A percentile compares a stretch with the other conserved stretches of the same genome.
These are phyloP conservation scores for Aspergillus ibericus DNA, from an alignment of 2,329 filamentous ascomycete species.

Conservation along the genomic window DNA sequence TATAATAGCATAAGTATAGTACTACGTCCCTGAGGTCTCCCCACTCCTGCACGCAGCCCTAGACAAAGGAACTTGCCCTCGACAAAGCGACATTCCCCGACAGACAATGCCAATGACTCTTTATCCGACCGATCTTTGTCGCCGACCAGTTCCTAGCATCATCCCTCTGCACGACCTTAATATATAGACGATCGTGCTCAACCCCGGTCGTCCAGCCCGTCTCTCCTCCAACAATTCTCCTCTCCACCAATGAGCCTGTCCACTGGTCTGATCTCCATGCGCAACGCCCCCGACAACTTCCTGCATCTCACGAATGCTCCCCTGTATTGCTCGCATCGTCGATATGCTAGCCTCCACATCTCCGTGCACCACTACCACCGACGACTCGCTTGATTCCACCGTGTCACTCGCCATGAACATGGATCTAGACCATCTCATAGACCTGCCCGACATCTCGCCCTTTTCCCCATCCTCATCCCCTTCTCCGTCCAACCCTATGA, in stretches of 20 bases:
- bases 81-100: neutral
- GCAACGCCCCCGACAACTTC: too few relatives aligned
- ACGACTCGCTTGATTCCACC: too few relatives aligned
- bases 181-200: neutral
- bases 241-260: neutral
- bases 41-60: neutral
- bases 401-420: too few relatives aligned
- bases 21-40: neutral
- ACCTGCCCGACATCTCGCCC: too few relatives aligned
- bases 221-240: neutral
- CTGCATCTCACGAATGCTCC: too few relatives aligned
- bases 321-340: too few relatives aligned
- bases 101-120: neutral
- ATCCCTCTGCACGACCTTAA: neutral
- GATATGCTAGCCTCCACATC: too few relatives aligned
- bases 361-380: too few relatives aligned
- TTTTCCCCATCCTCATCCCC: too few relatives aligned
- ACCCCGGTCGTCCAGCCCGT: neutral
- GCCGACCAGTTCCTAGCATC: too few relatives aligned
- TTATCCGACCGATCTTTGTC: neutral
- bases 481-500: too few relatives aligned
- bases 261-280: neutral
- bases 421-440: too few relatives aligned
- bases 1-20: conserved; percentile 3
- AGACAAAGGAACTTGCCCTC: neutral